Percentiles rank a stretch among this genome's conserved stretches.
Conservation (phyloP, 139 green algal species). For the Cymbomonas tetramitiformis region DNA sequence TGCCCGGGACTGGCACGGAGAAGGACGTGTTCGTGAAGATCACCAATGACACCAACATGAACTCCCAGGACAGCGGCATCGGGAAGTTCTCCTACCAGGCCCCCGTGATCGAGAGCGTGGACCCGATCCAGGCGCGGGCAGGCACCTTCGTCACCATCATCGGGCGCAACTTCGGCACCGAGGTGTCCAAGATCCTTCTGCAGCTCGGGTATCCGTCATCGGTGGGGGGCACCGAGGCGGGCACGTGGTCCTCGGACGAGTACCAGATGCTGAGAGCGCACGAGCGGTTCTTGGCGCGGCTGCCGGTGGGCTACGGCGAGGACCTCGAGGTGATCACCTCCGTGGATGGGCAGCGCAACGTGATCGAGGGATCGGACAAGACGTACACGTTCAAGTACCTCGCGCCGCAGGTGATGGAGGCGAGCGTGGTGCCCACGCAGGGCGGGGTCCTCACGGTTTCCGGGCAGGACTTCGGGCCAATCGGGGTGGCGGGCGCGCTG, state of each 20-base stretch:
- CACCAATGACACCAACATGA: neutral
- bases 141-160: constrained; percentile 9
- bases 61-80: constrained; percentile 1
- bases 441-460: neutral
- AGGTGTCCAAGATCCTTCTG: neutral
- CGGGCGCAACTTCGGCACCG: constrained; percentile 9
- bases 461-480: constrained; percentile 9
- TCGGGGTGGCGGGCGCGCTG: too few relatives aligned
- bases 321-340: constrained; percentile 5
- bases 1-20: constrained; percentile 1
- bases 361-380: neutral
- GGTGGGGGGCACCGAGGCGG: neutral
- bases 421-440: neutral
- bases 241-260: neutral
- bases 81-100: constrained; percentile 9
- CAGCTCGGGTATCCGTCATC: neutral
- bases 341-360: constrained; percentile 10
- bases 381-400: too few relatives aligned
- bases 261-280: too few relatives aligned
- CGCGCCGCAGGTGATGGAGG: too few relatives aligned
- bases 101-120: neutral
- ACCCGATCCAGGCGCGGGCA: neutral
- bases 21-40: constrained; percentile 12
- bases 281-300: neutral
- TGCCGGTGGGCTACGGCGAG: constrained; percentile 7